Evolutionary conservation across 495 filamentous ascomycete genomes (phyloP), one percentile per base, ranked within the genome.

Genomic region (Arthonia radiata): DNA sequence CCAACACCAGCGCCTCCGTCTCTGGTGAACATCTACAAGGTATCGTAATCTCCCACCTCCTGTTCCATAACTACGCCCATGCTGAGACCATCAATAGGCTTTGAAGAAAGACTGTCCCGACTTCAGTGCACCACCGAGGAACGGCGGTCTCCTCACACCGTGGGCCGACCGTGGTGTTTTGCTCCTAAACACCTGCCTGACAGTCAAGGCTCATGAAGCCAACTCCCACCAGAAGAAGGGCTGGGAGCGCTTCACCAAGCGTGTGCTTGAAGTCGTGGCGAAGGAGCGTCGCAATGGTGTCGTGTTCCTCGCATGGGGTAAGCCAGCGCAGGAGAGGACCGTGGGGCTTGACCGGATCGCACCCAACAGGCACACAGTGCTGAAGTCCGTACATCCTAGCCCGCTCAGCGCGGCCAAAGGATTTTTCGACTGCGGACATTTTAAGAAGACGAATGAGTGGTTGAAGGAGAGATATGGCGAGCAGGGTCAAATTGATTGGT

Each of bases 261-360:
- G 67, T 26, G 72, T 80, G 0, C 83, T 97, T 34, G 77, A 94
- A 32, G 59, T 72, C 2, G 76, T 94, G 4, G 71, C 75, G 3
- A 61, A 67, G 41, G 61, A 66, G 23, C 60, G 80, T 13, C 67
- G 57, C 4, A 50, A 54, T 15, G 86, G 86, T 0, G 83, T 94
- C 2, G 86, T 93, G 9, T 94, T 97, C 43, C 47, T 97, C 36
- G 83, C 80, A 0, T 97, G 86, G 86, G 86, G 86, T 2, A 64
- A 44, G 1, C 73, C 75, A 5, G 86, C 86, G 0, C 67, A 61
- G 17, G 70, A 71, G 49, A 53, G 83, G 27, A 69, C 83, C 4
- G 39, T 53, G 3, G n/a, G n/a, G n/a, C n/a, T n/a, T n/a, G n/a
- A n/a, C n/a, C 68, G 63, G 33, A 50, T 97, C 21, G 72, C 83